A percentile compares a stretch with the other conserved stretches of the same genome.
phyloP scores from a whole-genome alignment of 108 stramenopile species.

The Chaetoceros muelleri region DNA sequence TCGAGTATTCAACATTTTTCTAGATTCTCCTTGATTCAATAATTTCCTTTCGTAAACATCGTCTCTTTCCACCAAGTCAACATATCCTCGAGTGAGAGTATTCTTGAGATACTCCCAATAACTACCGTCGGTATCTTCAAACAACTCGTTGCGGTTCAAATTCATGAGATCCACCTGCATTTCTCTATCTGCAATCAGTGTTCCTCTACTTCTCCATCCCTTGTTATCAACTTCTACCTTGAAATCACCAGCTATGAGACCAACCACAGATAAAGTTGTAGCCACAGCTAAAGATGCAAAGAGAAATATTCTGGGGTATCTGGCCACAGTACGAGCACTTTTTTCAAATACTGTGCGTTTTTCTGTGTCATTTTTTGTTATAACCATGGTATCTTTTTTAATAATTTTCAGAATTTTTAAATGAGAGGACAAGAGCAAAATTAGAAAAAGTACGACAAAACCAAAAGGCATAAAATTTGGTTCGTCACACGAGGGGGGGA shows the following conservation, averaged over 20 bases:
- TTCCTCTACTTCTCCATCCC: slow-evolving; percentile 39
- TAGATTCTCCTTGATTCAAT: neutral
- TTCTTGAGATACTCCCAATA: slow-evolving; percentile 26
- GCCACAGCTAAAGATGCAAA: slow-evolving; percentile 2
- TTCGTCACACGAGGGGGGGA: too few relatives aligned
- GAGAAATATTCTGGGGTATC: slow-evolving; percentile 1
- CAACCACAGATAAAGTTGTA: slow-evolving; percentile 1
- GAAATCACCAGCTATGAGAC: slow-evolving; percentile 27
- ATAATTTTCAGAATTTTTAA: too few relatives aligned
- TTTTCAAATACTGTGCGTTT: neutral
- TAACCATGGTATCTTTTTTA: too few relatives aligned
- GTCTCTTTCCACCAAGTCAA: neutral
- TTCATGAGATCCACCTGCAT: slow-evolving; percentile 18
- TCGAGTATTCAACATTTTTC: too few relatives aligned
- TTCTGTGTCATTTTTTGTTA: neutral
- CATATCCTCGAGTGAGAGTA: slow-evolving; percentile 12
- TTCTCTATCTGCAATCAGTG: slow-evolving; percentile 30
- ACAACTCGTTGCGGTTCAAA: slow-evolving; percentile 12
- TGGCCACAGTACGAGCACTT: slow-evolving; percentile 1
- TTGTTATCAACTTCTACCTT: slow-evolving; percentile 21
- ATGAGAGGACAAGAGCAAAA: too few relatives aligned
- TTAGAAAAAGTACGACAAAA: too few relatives aligned
- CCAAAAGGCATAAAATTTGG: too few relatives aligned
- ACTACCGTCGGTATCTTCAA: slow-evolving; percentile 8
- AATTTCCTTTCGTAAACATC: neutral